phyloP scores from a whole-genome alignment of 192 early-diverging fungal species.

The Entomortierella chlamydospora region DNA sequence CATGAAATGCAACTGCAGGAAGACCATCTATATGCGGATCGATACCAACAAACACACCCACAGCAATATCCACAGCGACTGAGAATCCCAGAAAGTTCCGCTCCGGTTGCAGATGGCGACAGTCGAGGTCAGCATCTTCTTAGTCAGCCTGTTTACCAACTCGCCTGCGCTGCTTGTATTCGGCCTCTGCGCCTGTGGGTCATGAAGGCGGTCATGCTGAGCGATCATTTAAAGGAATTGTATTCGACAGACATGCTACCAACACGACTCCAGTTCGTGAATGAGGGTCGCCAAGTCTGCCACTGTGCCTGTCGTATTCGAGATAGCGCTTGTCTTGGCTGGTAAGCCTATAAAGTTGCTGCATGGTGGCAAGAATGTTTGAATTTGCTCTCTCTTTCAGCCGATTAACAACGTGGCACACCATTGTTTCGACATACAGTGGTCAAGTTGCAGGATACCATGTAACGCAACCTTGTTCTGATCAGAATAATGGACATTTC shows the following conservation, averaged over 20 bases:
- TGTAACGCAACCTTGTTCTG: conserved; percentile 52
- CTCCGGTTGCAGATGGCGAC: background rate
- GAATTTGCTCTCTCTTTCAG: too few relatives aligned
- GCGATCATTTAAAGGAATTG: conserved; percentile 49
- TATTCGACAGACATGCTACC: conserved; percentile 54
- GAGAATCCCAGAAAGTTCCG: background rate
- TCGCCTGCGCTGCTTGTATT: conserved; percentile 45
- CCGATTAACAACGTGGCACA: background rate
- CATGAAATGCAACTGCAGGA: conserved; percentile 13
- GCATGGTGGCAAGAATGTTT: background rate
- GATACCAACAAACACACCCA: background rate
- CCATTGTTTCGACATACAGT: background rate
- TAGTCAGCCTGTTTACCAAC: conserved; percentile 50
- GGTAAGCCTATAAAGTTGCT: too few relatives aligned
- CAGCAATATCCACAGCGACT: background rate
- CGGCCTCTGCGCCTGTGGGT: conserved; percentile 40
- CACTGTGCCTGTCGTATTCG: conserved; percentile 50
- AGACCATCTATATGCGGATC: background rate
- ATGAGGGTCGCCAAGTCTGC: conserved; percentile 49
- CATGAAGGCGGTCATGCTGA: conserved; percentile 54
- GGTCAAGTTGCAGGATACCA: conserved; percentile 52
- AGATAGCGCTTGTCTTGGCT: conserved; percentile 50
- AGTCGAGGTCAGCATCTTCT: conserved; percentile 32
- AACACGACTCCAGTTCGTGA: conserved; percentile 38
- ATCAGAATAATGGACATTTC: conserved; percentile 52